These are phyloP conservation scores for Puccinia novopanici DNA, from an alignment of 1,284 basidiomycete species.

Conservation along the genomic window DNA sequence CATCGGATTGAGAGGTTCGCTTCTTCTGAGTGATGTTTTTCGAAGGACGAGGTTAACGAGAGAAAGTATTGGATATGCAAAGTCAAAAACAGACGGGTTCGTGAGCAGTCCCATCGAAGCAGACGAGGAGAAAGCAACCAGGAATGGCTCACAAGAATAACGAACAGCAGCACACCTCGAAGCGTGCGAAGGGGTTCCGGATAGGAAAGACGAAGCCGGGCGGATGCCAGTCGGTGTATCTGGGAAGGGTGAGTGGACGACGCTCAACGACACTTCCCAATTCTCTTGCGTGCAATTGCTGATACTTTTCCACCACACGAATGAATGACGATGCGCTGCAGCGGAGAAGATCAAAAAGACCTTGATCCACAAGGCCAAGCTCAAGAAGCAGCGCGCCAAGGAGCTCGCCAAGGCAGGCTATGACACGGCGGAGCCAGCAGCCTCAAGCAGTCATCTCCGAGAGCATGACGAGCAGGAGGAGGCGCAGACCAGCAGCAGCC, in stretches of 20 bases:
- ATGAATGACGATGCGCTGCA: neutral
- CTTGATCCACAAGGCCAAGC: slow-evolving; percentile 44
- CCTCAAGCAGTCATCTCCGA: too few relatives aligned
- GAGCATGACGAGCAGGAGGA: too few relatives aligned
- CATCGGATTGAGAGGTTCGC: slow-evolving; percentile 9
- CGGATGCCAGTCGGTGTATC: slow-evolving; percentile 17
- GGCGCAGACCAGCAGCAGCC: too few relatives aligned
- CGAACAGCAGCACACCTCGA: neutral
- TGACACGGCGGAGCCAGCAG: neutral
- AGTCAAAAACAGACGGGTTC: too few relatives aligned
- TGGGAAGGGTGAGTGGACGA: slow-evolving; percentile 19
- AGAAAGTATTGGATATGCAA: too few relatives aligned
- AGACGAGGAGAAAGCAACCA: neutral
- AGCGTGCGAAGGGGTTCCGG: slow-evolving; percentile 12
- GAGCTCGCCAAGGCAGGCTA: slow-evolving; percentile 38
- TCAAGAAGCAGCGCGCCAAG: slow-evolving; percentile 44
- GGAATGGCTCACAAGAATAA: neutral
- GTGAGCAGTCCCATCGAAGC: too few relatives aligned
- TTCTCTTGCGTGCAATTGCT: neutral
- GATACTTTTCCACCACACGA: too few relatives aligned
- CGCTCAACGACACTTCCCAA: neutral
- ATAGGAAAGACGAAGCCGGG: slow-evolving; percentile 35
- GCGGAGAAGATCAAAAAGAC: slow-evolving; percentile 48
- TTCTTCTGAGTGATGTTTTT: too few relatives aligned
- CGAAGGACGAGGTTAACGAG: too few relatives aligned